Evolutionary conservation across 306 rosid genomes (phyloP).

Genomic region (Neltuma alba): DNA sequence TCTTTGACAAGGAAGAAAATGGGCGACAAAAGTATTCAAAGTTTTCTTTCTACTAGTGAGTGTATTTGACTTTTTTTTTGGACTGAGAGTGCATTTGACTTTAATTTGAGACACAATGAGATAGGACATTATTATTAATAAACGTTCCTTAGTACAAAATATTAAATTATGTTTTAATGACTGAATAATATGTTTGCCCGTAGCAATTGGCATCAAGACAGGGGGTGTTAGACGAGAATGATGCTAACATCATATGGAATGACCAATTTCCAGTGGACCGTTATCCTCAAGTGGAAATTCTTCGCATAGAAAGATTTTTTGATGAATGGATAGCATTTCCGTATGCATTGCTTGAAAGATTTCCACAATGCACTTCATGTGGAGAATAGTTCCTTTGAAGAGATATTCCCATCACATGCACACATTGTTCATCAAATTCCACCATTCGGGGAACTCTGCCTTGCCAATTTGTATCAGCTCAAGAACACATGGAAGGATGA

Average conservation of each 20-base stretch:
- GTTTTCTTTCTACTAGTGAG: neutral
- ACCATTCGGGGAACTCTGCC: too few relatives aligned
- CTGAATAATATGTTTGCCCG: neutral
- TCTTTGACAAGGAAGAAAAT: neutral
- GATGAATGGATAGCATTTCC: neutral
- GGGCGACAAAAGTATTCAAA: neutral
- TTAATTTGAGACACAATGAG: neutral
- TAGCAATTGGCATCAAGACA: neutral
- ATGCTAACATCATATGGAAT: neutral
- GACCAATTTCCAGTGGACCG: neutral
- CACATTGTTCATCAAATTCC: too few relatives aligned
- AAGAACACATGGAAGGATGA: too few relatives aligned
- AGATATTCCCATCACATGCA: neutral
- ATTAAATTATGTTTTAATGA: neutral
- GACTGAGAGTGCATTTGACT: neutral
- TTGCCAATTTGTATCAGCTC: too few relatives aligned
- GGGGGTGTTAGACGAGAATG: neutral
- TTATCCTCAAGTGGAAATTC: neutral
- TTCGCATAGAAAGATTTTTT: neutral
- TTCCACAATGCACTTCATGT: neutral
- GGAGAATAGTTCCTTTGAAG: neutral
- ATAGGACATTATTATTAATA: neutral
- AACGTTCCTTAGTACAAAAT: neutral
- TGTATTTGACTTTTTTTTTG: too few relatives aligned
- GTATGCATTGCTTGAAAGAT: neutral